These are phyloP conservation scores for Epichloe gansuensis DNA, from an alignment of 2,329 filamentous ascomycete genomes.

Conservation along the genomic window DNA sequence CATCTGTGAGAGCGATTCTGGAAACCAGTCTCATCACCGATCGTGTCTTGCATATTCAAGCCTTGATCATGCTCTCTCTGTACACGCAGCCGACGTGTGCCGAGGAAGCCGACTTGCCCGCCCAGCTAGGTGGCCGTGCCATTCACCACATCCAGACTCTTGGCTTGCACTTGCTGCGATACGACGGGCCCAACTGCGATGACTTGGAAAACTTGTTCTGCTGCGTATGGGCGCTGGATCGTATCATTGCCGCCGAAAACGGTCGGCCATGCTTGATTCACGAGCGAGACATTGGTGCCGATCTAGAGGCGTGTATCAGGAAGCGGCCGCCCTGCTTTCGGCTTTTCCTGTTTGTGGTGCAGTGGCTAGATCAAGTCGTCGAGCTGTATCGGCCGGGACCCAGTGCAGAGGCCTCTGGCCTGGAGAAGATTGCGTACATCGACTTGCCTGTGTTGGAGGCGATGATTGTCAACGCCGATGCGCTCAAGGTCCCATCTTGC, in stretches of 20 bases:
- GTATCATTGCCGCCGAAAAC: conserved; percentile 45
- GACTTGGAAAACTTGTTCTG: conserved; percentile 40
- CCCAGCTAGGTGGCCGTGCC: conserved; percentile 39
- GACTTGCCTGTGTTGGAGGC: conserved; percentile 45
- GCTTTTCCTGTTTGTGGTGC: conserved; percentile 40
- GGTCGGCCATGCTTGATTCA: conserved; percentile 48
- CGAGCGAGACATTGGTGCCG: conserved; percentile 44
- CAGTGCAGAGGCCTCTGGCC: conserved; percentile 24
- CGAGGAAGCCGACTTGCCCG: conserved; percentile 41
- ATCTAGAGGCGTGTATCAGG: conserved; percentile 36
- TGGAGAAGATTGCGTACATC: conserved; percentile 33
- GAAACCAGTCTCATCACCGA: conserved; percentile 42
- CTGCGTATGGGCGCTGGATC: conserved; percentile 47
- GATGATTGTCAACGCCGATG: conserved; percentile 41
- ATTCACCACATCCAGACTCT: conserved; percentile 45
- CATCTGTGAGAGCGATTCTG: conserved; percentile 34
- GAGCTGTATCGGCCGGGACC: conserved; percentile 44
- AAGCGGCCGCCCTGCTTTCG: conserved; percentile 42
- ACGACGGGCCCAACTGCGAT: conserved; percentile 26
- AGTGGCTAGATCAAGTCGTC: conserved; percentile 45
- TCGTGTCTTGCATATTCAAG: conserved; percentile 41
- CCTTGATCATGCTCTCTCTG: conserved; percentile 41
- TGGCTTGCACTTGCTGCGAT: conserved; percentile 36
- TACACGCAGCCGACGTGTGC: conserved; percentile 43
- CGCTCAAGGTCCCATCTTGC: conserved; percentile 33